phyloP scores from a whole-genome alignment of 2,329 filamentous ascomycete species.

The Penicillium sp. region DNA sequence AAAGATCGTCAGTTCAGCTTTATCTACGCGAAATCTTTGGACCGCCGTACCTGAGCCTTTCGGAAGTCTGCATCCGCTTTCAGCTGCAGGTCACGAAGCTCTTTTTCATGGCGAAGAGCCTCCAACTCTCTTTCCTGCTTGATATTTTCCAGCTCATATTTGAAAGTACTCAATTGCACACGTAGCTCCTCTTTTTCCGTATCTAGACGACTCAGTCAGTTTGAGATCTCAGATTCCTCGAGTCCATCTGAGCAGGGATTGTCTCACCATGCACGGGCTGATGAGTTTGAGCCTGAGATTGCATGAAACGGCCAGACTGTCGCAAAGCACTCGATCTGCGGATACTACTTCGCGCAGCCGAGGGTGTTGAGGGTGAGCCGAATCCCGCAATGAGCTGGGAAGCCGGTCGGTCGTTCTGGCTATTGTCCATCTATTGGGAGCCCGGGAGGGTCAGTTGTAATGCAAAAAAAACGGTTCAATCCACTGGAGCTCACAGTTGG shows the following conservation, averaged over 20 bases:
- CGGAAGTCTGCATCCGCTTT: constrained; percentile 86
- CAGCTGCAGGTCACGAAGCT: constrained; percentile 74
- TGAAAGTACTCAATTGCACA: constrained; percentile 81
- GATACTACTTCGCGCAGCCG: constrained; percentile 34
- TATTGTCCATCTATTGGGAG: constrained; percentile 33
- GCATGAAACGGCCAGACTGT: constrained; percentile 37
- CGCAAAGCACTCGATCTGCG: constrained; percentile 41
- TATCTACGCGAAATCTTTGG: background rate
- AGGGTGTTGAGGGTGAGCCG: constrained; percentile 43
- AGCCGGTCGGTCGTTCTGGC: constrained; percentile 52
- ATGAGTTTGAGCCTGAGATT: constrained; percentile 37
- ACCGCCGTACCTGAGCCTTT: constrained; percentile 52
- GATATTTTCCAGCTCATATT: constrained; percentile 81
- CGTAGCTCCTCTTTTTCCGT: constrained; percentile 72
- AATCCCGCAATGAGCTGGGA: constrained; percentile 61
- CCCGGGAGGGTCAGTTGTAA: background rate
- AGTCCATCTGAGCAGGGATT: background rate
- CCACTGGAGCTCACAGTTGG: background rate
- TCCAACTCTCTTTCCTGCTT: constrained; percentile 85
- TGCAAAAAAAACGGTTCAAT: background rate
- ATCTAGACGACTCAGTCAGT: constrained; percentile 30
- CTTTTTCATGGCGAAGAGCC: constrained; percentile 75
- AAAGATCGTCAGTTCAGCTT: background rate
- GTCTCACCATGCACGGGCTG: constrained; percentile 40
- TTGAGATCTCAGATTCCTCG: background rate